Percentiles rank a stretch among this genome's conserved stretches.
phyloP scores from a whole-genome alignment of 305 asterid genomes.

The Fraxinus greggii region DNA sequence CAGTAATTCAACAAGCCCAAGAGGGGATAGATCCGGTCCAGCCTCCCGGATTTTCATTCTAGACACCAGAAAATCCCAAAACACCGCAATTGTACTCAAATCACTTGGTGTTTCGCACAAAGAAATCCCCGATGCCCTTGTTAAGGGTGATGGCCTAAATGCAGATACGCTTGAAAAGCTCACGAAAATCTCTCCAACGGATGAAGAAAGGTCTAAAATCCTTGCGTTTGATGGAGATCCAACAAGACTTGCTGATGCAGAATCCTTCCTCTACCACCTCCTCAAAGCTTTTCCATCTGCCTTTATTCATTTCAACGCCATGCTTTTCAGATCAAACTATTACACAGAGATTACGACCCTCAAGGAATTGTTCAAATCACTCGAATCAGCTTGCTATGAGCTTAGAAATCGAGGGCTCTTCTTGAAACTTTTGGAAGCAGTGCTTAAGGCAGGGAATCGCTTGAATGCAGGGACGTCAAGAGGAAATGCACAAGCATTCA shows the following conservation, averaged over 20 bases:
- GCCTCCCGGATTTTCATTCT: slow-evolving; percentile 75
- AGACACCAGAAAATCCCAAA: slow-evolving; percentile 80
- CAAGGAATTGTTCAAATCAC: slow-evolving; percentile 47
- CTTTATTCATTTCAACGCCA: slow-evolving; percentile 59
- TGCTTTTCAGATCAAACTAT: slow-evolving; percentile 66
- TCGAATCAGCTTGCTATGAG: slow-evolving; percentile 77
- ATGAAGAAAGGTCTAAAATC: slow-evolving; percentile 61
- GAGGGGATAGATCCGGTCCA: slow-evolving; percentile 50
- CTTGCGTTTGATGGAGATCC: slow-evolving; percentile 72
- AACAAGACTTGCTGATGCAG: slow-evolving; percentile 73
- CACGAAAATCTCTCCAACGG: slow-evolving; percentile 60
- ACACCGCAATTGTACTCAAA: slow-evolving; percentile 77
- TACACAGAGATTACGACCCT: slow-evolving; percentile 47
- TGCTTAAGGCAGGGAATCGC: slow-evolving; percentile 83
- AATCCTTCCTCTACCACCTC: slow-evolving; percentile 81
- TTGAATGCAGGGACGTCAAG: slow-evolving; percentile 83
- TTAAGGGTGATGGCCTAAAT: slow-evolving; percentile 59
- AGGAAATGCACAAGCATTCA: slow-evolving; percentile 90
- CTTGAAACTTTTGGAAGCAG: slow-evolving; percentile 90
- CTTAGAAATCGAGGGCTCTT: slow-evolving; percentile 78
- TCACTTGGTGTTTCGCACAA: slow-evolving; percentile 61
- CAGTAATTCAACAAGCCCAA: slow-evolving; percentile 24
- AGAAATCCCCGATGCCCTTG: slow-evolving; percentile 61
- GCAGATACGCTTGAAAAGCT: slow-evolving; percentile 79
- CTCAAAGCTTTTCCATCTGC: slow-evolving; percentile 82